Evolutionary conservation across 345 rosid genomes (phyloP), one percentile per base, ranked within the genome.

Genomic region (Trapa incisa): DNA sequence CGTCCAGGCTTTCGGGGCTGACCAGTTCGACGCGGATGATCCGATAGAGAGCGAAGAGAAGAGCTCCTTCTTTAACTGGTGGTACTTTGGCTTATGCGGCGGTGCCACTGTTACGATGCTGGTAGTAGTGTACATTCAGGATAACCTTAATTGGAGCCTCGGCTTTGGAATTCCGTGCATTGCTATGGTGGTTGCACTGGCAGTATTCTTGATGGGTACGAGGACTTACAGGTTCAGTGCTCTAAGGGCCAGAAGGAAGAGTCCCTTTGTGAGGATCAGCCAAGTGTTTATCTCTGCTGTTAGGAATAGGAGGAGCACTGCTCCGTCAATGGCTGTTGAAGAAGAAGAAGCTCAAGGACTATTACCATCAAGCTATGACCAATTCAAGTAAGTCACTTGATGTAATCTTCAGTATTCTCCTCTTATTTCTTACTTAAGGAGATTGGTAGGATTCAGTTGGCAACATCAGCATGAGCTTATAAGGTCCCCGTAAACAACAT

Each of bases 41-140:
- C 82, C 82, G 16, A 65, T 75, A 33, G 84, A 84, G 57, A 29
- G 63, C 42, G 61, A 67, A 62, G 80, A 79, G 47, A 81, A 73
- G 63, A 81, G 86, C 80, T 76, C 72, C 32, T 84, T 81, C 70
- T 84, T 81, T 77, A 84, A 84, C 65, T 84, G 88, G 86, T 81
- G 82, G 76, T 80, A 80, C 61, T 80, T 84, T 64, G 79, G 80
- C 52, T 64, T 84, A 76, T 82, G 81, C 36, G 70, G 65, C 12
- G 79, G 84, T 2, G 72, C 74, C 11, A 43, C 67, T 0, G 42
- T 70, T 14, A 73, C 86, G 1, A 68, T 84, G 15, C 69, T 78
- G 64, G 77, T 80, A 10, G 60, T 84, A 14, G 78, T 81, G 3
- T 84, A 81, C 67, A 68, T 84, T 60, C 86, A 84, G 48, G 88